Base-by-base conservation (phyloP, 1,284 basidiomycete genomes). In the Puccinia sorghi region DNA sequence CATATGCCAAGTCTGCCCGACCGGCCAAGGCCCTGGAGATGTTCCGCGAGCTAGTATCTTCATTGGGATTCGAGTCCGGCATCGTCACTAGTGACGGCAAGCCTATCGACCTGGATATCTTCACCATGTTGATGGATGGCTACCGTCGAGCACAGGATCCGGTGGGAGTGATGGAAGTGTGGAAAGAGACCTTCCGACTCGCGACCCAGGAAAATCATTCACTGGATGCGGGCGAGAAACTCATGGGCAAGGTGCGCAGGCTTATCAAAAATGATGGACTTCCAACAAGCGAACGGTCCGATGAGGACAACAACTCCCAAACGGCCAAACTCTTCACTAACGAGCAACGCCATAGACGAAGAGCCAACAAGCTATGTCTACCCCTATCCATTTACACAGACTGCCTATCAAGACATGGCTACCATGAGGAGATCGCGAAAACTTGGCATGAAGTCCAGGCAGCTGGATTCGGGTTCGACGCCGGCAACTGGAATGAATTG, bases 401-500 rank as follows among this genome's bases (percentile, higher is more conserved):
- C 81, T 88, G 89, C 3, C 85, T 94, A 52, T 92, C 92, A 3
- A 85, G 86, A 1, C 88, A 88, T 0, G 91, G 90, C 1, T 84
- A 86, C 52, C 90, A 93, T 82, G 81, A 84, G 9, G 88, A 90
- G 77, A 88, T 97, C 54, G 88, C 90, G 22, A 83, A 85, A 13
- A 86, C 88, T 0, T 98, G 96, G 95, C 85, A 86, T 20, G 83
- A 86, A 41, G 88, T 93, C 66, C 88, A 89, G 80, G 81, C 85
- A 7, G 84, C 87, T n/a, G 93, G 93, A 1, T 92, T 96, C 81
- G 87, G 87, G 3, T 94, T 95, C 83, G 93, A 97, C 83, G 88
- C 92, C 13, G 90, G 92, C 82, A 98, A 97, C 85, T 99, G 93
- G 92, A 98, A 97, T 83, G 90, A 93, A 82, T 87, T 96, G 32